Conservation (phyloP, 177 flowering plant species). For the Vitis hybrid region DNA sequence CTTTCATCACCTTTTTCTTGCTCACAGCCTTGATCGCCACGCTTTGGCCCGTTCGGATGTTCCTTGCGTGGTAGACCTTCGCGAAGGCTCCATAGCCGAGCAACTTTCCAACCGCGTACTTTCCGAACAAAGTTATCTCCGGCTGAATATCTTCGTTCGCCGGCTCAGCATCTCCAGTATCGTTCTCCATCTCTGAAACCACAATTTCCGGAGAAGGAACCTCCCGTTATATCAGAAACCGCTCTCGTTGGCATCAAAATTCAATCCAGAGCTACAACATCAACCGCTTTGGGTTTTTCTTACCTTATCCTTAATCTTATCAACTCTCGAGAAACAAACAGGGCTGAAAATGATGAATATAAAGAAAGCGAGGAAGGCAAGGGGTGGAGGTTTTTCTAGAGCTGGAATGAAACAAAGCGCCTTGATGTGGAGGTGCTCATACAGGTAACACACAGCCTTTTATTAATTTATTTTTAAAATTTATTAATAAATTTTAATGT, state of each 20-base stretch:
- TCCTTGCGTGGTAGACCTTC: slow-evolving; percentile 59
- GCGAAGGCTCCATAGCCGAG: slow-evolving; percentile 63
- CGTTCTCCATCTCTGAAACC: neutral
- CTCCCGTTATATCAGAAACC: neutral
- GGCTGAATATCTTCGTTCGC: neutral
- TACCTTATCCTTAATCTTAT: too few relatives aligned
- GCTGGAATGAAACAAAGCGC: too few relatives aligned
- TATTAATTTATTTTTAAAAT: too few relatives aligned
- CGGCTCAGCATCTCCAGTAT: slow-evolving; percentile 17
- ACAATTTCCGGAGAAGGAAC: neutral
- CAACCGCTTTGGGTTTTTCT: too few relatives aligned
- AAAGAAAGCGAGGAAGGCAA: too few relatives aligned
- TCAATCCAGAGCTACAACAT: neutral
- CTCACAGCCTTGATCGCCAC: slow-evolving; percentile 62
- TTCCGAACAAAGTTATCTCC: slow-evolving; percentile 28
- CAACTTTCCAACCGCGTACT: slow-evolving; percentile 55
- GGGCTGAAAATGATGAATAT: too few relatives aligned
- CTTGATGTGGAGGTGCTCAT: too few relatives aligned
- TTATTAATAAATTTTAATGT: too few relatives aligned
- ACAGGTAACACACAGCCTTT: too few relatives aligned
- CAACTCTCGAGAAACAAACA: too few relatives aligned
- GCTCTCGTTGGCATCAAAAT: neutral
- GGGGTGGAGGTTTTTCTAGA: too few relatives aligned
- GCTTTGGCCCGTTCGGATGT: slow-evolving; percentile 50
- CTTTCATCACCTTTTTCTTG: slow-evolving; percentile 40